A percentile compares a stretch with the other conserved stretches of the same genome.
Conservation (phyloP, 352 stramenopile species). For the Phytophthora melonis region DNA sequence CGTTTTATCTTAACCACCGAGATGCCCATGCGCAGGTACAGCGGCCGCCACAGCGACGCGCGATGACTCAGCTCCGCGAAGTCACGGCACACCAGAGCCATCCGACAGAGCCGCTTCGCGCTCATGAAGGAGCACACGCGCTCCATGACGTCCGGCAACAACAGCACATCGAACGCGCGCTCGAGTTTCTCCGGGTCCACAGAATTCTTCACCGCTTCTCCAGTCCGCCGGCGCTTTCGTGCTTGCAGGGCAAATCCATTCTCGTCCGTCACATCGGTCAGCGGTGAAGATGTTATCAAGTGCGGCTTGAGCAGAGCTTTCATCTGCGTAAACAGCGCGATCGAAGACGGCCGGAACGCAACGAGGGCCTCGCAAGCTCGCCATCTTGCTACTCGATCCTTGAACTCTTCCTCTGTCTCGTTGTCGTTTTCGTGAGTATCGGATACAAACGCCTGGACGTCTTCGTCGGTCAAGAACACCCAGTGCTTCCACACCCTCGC, state of each 20-base stretch:
- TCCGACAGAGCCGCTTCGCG: constrained; percentile 69
- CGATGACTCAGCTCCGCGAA: constrained; percentile 53
- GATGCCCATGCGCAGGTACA: constrained; percentile 46
- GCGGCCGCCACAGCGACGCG: constrained; percentile 46
- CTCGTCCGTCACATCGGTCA: constrained; percentile 25
- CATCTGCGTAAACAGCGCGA: constrained; percentile 36
- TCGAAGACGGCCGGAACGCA: constrained; percentile 9
- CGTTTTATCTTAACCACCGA: constrained; percentile 12
- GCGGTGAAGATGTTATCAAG: constrained; percentile 18
- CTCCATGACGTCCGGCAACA: constrained; percentile 76
- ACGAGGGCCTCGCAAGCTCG: constrained; percentile 8
- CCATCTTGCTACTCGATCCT: constrained; percentile 20
- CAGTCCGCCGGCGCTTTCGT: constrained; percentile 32
- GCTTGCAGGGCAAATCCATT: constrained; percentile 3
- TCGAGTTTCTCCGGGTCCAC: constrained; percentile 48
- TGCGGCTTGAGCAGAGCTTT: constrained; percentile 39
- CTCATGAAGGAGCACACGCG: constrained; percentile 76
- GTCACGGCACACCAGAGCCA: constrained; percentile 58
- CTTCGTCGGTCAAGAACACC: constrained; percentile 51
- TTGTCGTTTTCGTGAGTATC: constrained; percentile 34
- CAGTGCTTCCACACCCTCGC: constrained; percentile 59
- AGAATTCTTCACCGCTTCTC: not conserved
- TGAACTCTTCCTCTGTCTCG: constrained; percentile 22
- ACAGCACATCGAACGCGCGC: constrained; percentile 56
- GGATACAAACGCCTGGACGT: constrained; percentile 49